A percentile compares a stretch with the other conserved stretches of the same genome.
These are phyloP conservation scores for Chlorella sorokiniana DNA, from an alignment of 139 green algal genomes.

Conservation along the genomic window DNA sequence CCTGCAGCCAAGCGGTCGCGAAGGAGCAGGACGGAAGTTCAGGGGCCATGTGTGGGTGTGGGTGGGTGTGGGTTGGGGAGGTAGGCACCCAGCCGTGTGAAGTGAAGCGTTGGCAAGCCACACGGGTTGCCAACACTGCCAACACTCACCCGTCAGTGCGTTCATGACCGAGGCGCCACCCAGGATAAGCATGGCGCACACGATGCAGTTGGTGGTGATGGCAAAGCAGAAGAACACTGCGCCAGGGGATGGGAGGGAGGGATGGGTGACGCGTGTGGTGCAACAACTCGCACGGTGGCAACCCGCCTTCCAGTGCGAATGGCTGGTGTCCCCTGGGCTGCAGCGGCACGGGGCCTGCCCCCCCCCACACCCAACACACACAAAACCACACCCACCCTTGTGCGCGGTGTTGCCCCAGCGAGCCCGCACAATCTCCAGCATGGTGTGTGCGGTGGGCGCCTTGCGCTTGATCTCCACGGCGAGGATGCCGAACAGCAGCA, in stretches of 20 bases:
- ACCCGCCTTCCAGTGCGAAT: too few species aligned
- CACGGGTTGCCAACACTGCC: not conserved
- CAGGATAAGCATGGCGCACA: conserved; percentile 91
- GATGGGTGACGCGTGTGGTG: not conserved
- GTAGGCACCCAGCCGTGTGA: too few species aligned
- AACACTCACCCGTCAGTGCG: conserved; percentile 71
- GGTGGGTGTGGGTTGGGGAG: not conserved
- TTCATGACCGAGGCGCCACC: conserved; percentile 89
- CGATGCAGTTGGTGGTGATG: conserved; percentile 87
- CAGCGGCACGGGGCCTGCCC: too few species aligned
- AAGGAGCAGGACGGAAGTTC: too few species aligned
- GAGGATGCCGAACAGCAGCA: conserved; percentile 93
- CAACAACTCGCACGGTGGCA: too few species aligned
- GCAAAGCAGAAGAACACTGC: conserved; percentile 79
- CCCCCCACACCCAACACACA: not conserved
- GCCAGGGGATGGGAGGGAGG: not conserved
- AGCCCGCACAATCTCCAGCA: conserved; percentile 85
- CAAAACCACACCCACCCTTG: conserved; percentile 25
- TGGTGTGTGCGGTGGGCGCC: conserved; percentile 88
- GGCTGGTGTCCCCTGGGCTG: too few species aligned
- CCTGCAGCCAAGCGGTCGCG: not conserved
- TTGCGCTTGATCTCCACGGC: conserved; percentile 97
- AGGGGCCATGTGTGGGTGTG: too few species aligned
- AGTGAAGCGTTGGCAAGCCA: too few species aligned
- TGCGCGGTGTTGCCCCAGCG: conserved; percentile 64